Conservation (phyloP, 139 green algal genomes). For the Chloropicon primus region DNA sequence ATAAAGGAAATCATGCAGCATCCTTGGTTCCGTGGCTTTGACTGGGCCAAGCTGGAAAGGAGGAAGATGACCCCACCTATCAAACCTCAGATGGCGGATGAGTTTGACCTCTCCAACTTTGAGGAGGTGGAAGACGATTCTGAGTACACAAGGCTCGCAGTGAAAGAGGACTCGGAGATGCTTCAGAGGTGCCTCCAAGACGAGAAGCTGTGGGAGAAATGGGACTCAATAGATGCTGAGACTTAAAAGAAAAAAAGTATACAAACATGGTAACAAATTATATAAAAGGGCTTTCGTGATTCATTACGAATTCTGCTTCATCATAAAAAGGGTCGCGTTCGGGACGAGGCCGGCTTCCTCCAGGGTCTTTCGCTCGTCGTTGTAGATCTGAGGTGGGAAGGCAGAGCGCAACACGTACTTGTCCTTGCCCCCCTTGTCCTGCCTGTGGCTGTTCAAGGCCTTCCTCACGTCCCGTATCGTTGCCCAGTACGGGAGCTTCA, state of each 20-base stretch:
- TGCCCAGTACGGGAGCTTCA: constrained; percentile 31
- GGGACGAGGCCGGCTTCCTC: constrained; percentile 26
- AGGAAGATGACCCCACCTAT: not conserved
- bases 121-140: not conserved
- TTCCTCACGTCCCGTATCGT: constrained; percentile 24
- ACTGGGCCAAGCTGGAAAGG: not conserved
- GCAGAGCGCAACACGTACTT: constrained; percentile 29
- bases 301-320: not conserved
- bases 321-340: constrained; percentile 30
- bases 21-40: not conserved
- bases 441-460: constrained; percentile 23
- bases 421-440: not conserved
- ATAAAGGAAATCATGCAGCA: not conserved
- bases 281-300: no score
- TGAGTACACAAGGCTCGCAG: not conserved
- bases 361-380: constrained; percentile 24
- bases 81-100: not conserved
- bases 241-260: not conserved
- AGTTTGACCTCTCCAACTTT: not conserved
- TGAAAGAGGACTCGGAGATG: not conserved
- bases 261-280: not conserved
- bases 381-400: constrained; percentile 27
- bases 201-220: not conserved
- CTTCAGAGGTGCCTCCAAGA: not conserved
- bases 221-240: not conserved